A percentile compares a stretch with the other conserved stretches of the same genome.
Conservation (phyloP, 2,329 filamentous ascomycete genomes). For the Aspergillus awamori region DNA sequence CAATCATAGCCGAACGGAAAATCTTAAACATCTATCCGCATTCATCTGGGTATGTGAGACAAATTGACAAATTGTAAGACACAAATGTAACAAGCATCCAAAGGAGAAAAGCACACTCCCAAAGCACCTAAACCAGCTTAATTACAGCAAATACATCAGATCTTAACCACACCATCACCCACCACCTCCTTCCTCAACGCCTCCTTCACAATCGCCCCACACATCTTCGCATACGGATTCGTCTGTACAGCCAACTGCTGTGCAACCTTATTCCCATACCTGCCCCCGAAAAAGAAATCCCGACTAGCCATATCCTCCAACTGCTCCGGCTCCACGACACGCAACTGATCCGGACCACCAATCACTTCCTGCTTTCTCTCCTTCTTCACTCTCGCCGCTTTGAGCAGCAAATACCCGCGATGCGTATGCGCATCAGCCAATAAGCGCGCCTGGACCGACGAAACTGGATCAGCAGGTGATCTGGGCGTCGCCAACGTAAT, state of each 20-base stretch:
- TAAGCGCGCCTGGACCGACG: conserved; percentile 51
- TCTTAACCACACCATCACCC: background rate
- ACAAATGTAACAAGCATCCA: background rate
- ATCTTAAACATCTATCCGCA: too few species aligned
- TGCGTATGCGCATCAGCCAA: conserved; percentile 60
- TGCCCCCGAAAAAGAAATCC: conserved; percentile 57
- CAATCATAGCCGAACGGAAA: background rate
- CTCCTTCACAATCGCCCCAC: conserved; percentile 63
- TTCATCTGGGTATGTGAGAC: too few species aligned
- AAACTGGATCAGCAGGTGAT: conserved; percentile 46
- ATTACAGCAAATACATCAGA: background rate
- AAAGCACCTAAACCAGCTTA: background rate
- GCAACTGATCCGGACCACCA: conserved; percentile 34
- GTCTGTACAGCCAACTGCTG: conserved; percentile 61
- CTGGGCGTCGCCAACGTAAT: conserved; percentile 50
- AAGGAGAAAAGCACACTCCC: background rate
- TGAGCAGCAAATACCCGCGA: conserved; percentile 50
- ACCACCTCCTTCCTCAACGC: conserved; percentile 58
- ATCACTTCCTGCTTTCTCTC: background rate
- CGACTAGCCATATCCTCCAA: conserved; percentile 60
- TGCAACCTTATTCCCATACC: conserved; percentile 60
- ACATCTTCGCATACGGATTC: conserved; percentile 66
- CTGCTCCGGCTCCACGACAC: conserved; percentile 38
- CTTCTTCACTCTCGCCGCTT: conserved; percentile 36
- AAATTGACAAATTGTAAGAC: background rate